Evolutionary conservation across 129 eudicot genomes (phyloP), one percentile per base, ranked within the genome.

Genomic region (Kitagawia praeruptora): DNA sequence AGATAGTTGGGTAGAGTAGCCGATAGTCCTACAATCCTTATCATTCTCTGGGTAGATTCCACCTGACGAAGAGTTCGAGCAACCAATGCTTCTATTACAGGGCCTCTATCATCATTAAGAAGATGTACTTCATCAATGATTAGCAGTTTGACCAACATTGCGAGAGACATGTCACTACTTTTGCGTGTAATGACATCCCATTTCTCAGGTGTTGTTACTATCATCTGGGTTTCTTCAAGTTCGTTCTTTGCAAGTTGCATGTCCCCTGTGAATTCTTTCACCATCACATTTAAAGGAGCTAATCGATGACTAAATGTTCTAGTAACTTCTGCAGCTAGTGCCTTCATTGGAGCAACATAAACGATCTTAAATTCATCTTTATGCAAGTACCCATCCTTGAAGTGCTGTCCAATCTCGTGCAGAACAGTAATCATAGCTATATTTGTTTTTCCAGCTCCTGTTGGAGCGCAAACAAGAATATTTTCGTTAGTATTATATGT

Each of bases 41-140:
- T 95, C 99, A 95, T 95, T 66, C 94, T 87, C 84, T 95, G 99
- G 14, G 99, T 86, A 19, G 97, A 95, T 85, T 95, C 99, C 49
- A 95, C 99, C 97, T 95, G 98, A 77, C 98, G 98, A 83, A 95
- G 98, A 47, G 98, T 95, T 40, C 98, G 97, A 84, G 97, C 98
- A 77, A 95, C 98, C 82, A 95, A 84, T 78, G 98, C 98, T 87
- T 95, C 98, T 74, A 95, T 95, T 38, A 95, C 98, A 83, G 98
- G 90, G 74, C 98, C 98, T 85, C 98, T 90, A 61, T 95, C 98
- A 84, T 95, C 98, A 88, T 95, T 95, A 82, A 95, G 77, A 51
- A 95, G 87, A 89, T 95, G 98, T 49, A 95, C 98, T 95, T 95
- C 98, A 87, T 95, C 98, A 75, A 95, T 95, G 51, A 95, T 95